Conservation (phyloP, 176 grass and related monocot genomes). For the Carex cristatella region DNA sequence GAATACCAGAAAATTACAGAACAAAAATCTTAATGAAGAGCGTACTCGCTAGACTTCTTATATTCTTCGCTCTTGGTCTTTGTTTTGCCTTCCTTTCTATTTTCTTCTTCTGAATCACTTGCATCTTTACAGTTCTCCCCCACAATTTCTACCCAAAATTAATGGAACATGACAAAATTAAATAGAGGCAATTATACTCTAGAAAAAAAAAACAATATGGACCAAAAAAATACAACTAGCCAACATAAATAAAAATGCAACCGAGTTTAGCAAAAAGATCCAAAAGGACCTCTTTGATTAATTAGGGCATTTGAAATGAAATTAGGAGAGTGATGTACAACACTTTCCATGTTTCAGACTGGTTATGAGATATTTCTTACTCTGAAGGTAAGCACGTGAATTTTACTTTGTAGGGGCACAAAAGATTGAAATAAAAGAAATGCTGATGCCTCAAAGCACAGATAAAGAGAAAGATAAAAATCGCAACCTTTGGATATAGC, state of each 20-base stretch:
- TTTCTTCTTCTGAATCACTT: conserved; percentile 27
- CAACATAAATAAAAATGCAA: neutral
- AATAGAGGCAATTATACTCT: neutral
- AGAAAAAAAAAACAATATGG: neutral
- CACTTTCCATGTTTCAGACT: neutral
- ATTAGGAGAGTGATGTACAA: neutral
- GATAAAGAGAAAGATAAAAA: conserved; percentile 7
- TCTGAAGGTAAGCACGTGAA: neutral
- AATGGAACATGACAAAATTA: neutral
- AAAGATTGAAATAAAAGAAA: neutral
- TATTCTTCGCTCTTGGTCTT: conserved; percentile 26
- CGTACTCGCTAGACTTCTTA: conserved; percentile 28
- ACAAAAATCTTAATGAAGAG: conserved; percentile 4
- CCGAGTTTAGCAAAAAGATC: neutral
- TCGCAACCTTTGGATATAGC: conserved; percentile 36
- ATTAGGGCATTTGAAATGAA: neutral
- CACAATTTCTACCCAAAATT: conserved; percentile 37
- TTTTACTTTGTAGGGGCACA: neutral
- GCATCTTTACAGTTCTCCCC: conserved; percentile 35
- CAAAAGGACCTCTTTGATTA: neutral
- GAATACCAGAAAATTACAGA: conserved; percentile 3
- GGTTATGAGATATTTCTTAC: neutral
- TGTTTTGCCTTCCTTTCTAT: conserved; percentile 25
- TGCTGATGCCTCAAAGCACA: neutral
- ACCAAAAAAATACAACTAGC: neutral